Evolutionary conservation across 164 flowering plant species (phyloP).

Genomic region (Magnolia kwangsiensis): DNA sequence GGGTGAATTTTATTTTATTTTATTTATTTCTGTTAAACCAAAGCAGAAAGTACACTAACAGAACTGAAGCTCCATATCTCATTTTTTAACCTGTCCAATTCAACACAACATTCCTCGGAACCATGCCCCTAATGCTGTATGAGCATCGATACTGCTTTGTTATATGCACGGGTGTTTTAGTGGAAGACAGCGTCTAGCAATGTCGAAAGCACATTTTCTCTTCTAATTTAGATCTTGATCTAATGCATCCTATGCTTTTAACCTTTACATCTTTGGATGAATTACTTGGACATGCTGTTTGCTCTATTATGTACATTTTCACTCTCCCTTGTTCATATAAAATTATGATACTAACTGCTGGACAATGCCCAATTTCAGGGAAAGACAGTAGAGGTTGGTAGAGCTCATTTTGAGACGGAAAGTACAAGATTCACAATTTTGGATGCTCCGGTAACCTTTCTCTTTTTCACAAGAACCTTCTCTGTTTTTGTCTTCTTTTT

Average conservation of each 20-base stretch:
- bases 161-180: not conserved
- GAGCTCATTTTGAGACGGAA: constrained; percentile 97
- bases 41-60: too few species aligned
- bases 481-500: not conserved
- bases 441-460: constrained; percentile 86
- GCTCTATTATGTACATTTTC: not conserved
- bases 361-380: constrained; percentile 54
- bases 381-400: constrained; percentile 95
- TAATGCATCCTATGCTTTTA: not conserved
- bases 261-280: not conserved
- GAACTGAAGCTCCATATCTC: too few species aligned
- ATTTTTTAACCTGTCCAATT: too few species aligned
- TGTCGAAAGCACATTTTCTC: not conserved
- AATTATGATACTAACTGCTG: not conserved
- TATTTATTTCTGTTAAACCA: too few species aligned
- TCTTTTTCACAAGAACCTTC: not conserved
- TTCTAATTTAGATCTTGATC: not conserved
- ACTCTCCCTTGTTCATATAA: not conserved
- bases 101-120: not conserved
- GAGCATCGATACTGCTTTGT: not conserved
- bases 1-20: not conserved
- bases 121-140: not conserved
- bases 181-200: not conserved
- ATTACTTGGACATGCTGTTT: not conserved
- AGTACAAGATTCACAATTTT: constrained; percentile 89